phyloP scores from a whole-genome alignment of 495 filamentous ascomycete genomes.

The Lasiosphaeriaceae sp. region DNA sequence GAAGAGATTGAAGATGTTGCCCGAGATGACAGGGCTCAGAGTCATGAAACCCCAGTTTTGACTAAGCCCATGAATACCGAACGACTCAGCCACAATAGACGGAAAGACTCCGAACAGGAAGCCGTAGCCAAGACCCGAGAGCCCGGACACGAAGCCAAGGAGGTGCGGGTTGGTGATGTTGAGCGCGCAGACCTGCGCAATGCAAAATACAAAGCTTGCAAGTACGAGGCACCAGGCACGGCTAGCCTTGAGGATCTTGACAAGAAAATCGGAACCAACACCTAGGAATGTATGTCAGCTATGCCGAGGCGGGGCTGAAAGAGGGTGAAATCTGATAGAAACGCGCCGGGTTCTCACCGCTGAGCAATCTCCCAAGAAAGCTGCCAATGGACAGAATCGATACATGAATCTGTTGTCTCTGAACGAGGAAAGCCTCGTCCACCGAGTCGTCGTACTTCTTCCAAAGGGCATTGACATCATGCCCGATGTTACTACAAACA shows the following conservation, averaged over 20 bases:
- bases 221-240: constrained; percentile 86
- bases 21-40: constrained; percentile 74
- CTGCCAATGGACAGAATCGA: constrained; percentile 84
- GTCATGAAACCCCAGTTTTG: constrained; percentile 97
- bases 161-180: constrained; percentile 75
- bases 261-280: constrained; percentile 83
- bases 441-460: constrained; percentile 73
- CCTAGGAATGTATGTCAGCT: constrained; percentile 40
- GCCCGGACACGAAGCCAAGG: constrained; percentile 70
- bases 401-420: constrained; percentile 86
- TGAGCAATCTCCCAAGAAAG: constrained; percentile 75
- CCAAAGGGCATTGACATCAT: constrained; percentile 78
- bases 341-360: constrained; percentile 46
- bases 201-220: constrained; percentile 71
- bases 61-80: constrained; percentile 82
- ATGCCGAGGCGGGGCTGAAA: background rate
- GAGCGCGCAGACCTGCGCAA: constrained; percentile 76
- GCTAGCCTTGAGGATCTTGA: constrained; percentile 71
- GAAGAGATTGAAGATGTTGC: constrained; percentile 87
- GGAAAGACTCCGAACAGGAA: constrained; percentile 95
- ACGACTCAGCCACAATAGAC: constrained; percentile 84
- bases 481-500: constrained; percentile 79
- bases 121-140: constrained; percentile 89
- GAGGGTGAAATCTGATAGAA: background rate
- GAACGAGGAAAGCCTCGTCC: constrained; percentile 67